Base-by-base conservation (phyloP, 306 rosid genomes). In the Dryas octopetala region DNA sequence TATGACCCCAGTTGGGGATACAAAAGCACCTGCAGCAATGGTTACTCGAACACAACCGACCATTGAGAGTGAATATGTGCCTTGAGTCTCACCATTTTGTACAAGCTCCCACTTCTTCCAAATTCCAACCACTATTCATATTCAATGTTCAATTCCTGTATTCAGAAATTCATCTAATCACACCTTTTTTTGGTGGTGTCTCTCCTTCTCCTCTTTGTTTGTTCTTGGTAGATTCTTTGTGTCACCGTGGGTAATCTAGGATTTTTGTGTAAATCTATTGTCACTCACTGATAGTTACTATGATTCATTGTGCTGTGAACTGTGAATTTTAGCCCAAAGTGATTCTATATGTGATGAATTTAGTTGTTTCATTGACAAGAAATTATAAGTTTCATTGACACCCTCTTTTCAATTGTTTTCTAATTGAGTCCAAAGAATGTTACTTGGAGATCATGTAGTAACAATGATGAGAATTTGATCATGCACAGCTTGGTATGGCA, bases 1-100 rank as follows among this genome's bases (percentile, higher is more conserved):
- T 53, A 92, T 92, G 98, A 87, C 98, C 50, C 75, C 86, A 9
- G 62, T 92, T 23, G 99, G 98, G 68, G 82, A 79, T 41, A 88
- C 97, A 14, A 96, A 78, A 82, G 99, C 99, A 16, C 99, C 99
- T 8, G 83, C 97, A 19, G 99, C 99, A 61, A 79, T 82, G 0
- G 96, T 81, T 68, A 96, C 98, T 12, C 78, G 98, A 75, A 96
- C 99, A 32, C 98, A 92, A 74, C 99, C 99, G 4, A 78, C 86
- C 38, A 95, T 92, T 4, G 99, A 96, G 86, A 91, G 86, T 38
- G 99, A 90, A 84, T 89, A 92, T 62, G 99, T 89, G 49, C 96
- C 96, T 38, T 96, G 85, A 89, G 73, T 54, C 73, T 17, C 62
- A 64, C 65, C 76, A 78, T 85, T 63, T 80, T 82, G 85, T 84